Percentiles rank a stretch among this genome's conserved stretches.
These are phyloP conservation scores for Zygoascus sp. DNA, from an alignment of 1,139 yeast species.

Conservation along the genomic window DNA sequence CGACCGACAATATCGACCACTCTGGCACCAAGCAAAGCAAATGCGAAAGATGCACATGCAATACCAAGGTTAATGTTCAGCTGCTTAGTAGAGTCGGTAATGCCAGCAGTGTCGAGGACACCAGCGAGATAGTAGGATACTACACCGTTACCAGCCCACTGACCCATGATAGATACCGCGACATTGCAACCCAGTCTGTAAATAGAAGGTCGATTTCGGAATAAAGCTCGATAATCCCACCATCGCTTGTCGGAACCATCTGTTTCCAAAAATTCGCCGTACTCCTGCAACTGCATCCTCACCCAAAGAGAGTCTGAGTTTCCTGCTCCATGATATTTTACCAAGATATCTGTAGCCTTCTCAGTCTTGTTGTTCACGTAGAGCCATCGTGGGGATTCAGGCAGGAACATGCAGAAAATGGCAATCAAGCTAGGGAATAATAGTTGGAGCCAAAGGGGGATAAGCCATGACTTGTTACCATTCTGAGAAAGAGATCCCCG, in stretches of 20 bases:
- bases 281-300: slow-evolving; percentile 18
- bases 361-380: slow-evolving; percentile 45
- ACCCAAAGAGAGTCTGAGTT: slow-evolving; percentile 17
- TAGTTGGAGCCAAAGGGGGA: slow-evolving; percentile 46
- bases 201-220: slow-evolving; percentile 11
- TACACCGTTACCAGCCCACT: slow-evolving; percentile 8
- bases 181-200: slow-evolving; percentile 12
- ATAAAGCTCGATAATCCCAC: slow-evolving; percentile 18
- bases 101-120: slow-evolving; percentile 12
- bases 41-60: slow-evolving; percentile 1
- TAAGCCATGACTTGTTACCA: slow-evolving; percentile 40
- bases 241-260: slow-evolving; percentile 20
- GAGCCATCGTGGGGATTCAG: slow-evolving; percentile 67
- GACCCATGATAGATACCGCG: slow-evolving; percentile 6
- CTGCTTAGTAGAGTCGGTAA: slow-evolving; percentile 12
- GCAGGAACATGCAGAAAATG: slow-evolving; percentile 53
- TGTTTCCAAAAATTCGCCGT: slow-evolving; percentile 13
- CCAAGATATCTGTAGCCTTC: slow-evolving; percentile 40
- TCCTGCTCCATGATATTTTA: slow-evolving; percentile 25
- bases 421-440: slow-evolving; percentile 44
- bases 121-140: slow-evolving; percentile 12
- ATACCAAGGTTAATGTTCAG: slow-evolving; percentile 14
- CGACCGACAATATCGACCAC: slow-evolving; percentile 17
- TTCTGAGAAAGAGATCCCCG: slow-evolving; percentile 16
- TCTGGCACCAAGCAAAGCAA: slow-evolving; percentile 12